Base-by-base conservation (phyloP, 2,329 filamentous ascomycete species). In the Clonostachys rosea region DNA sequence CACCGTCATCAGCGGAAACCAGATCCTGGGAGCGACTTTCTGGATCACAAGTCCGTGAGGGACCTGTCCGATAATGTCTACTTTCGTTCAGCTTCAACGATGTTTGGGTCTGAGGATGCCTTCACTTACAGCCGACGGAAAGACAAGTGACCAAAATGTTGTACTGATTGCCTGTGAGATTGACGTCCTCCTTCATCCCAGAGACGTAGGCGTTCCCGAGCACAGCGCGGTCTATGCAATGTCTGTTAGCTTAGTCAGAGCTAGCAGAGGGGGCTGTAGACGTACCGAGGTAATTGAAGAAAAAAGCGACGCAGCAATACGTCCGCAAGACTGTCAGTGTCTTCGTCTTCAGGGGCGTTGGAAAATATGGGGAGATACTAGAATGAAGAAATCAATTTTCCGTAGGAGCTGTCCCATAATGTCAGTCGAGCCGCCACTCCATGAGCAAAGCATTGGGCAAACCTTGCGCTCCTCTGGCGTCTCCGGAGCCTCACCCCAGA, bases 1-100 rank as follows among this genome's bases (percentile, higher is more conserved):
- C 12, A 82, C 47, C 65, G 83, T 79, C 70, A 80, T 81, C 11
- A 66, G 55, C 0, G 80, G 80, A 52, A 81, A 80, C 66, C 79
- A 84, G 51, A 77, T 68, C 6, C 80, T 69, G 0, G 81, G 81
- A 24, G 73, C 71, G 45, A 86, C 58, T 52, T 83, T 80, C 56
- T 84, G 77, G 6, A 86, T 68, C 3, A 78, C 78, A 5, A 83
- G 57, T 49, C 78, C 80, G 42, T 71, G 75, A 0, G 79, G 79
- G 34, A 83, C 65, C 53, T 84, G 79, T 1, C 72, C 73, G 12
- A 75, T 47, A 36, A 53, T 36, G 24, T 50, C 37, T 39, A 24
- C 35, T 30, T 18, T 18, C 18, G 18, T 18, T 18, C 18, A 18
- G 18, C 18, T 18, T 18, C 18, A 18, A 18, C 18, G 14, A 14